These are phyloP conservation scores for Tolypocladium guangdongense DNA, from an alignment of 2,329 filamentous ascomycete species.

Conservation along the genomic window DNA sequence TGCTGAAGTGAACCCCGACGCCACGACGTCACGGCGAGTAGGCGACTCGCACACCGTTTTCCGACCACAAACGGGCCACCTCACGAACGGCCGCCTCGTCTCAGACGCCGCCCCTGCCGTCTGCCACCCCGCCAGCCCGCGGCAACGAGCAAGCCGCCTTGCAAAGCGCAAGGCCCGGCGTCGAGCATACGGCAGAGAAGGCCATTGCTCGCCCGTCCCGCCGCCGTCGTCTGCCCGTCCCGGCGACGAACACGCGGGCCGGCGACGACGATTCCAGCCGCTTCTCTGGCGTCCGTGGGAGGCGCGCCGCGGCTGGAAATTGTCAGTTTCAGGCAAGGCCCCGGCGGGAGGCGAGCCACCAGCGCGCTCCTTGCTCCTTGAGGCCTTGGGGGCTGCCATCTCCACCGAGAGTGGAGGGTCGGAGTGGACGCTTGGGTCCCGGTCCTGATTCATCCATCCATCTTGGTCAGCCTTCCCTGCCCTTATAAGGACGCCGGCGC, in stretches of 20 bases:
- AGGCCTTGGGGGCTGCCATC: not conserved
- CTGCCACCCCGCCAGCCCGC: not conserved
- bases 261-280: not conserved
- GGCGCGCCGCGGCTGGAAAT: not conserved
- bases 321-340: slow-evolving; percentile 1
- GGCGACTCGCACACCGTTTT: slow-evolving; percentile 3
- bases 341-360: not conserved
- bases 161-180: not conserved
- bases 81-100: not conserved
- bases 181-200: not conserved
- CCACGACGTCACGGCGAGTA: slow-evolving; percentile 2
- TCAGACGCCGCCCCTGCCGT: not conserved
- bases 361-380: not conserved
- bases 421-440: not conserved
- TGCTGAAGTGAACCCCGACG: slow-evolving; percentile 1
- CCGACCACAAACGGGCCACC: not conserved
- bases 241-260: too few species aligned
- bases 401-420: not conserved
- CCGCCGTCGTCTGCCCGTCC: too few species aligned
- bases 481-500: slow-evolving; percentile 3
- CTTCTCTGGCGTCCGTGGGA: not conserved
- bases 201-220: not conserved
- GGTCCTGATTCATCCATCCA: not conserved
- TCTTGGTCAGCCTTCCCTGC: not conserved
- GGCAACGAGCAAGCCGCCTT: not conserved